Evolutionary conservation across 1,139 yeast genomes (phyloP), one percentile per base, ranked within the genome.

Genomic region (Schwanniomyces etchellsii): DNA sequence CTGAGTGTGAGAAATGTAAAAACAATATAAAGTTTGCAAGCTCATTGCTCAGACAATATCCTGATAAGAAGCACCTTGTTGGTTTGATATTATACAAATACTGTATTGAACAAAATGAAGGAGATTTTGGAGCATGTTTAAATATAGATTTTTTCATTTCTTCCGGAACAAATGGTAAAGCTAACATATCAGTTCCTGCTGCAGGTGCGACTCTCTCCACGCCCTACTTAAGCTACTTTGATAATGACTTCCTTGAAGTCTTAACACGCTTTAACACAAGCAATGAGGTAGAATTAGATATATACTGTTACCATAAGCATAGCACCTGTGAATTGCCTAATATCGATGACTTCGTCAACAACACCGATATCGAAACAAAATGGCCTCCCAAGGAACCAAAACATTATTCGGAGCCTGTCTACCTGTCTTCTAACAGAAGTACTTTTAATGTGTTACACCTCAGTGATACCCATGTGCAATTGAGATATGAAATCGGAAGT

Each of bases 401-500:
- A 26, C 50, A 55, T 28, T 36, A 43, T 16, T 27, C 23, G 9
- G 52, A 55, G 33, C 68, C 67, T 9, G 32, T 31, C 3, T 58
- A 56, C 33, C 26, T 34, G 3, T 34, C 39, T n/a, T 37, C 46
- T 28, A 42, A 43, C 28, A 20, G 9, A 3, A 57, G 52, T 12
- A 40, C 39, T 5, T 74, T 79, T 52, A 74, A 77, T 37, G 86
- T 77, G n/a, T 57, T 79, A 36, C 88, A 80, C 44, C 44, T 80
- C 16, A 69, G 77, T 17, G 88, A 80, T 47, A 73, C 78, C 55
- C 88, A 80, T 47, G 53, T 77, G 29, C 74, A 77, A 46, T 54
- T 70, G 32, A 68, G 77, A 36, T 80, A 77, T 50, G 51, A 64
- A 3, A 60, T 70, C 11, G 83, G 82, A 14, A 49, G 76, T 4